phyloP scores from a whole-genome alignment of 805 yeast species.

The Saturnispora mendoncae region DNA sequence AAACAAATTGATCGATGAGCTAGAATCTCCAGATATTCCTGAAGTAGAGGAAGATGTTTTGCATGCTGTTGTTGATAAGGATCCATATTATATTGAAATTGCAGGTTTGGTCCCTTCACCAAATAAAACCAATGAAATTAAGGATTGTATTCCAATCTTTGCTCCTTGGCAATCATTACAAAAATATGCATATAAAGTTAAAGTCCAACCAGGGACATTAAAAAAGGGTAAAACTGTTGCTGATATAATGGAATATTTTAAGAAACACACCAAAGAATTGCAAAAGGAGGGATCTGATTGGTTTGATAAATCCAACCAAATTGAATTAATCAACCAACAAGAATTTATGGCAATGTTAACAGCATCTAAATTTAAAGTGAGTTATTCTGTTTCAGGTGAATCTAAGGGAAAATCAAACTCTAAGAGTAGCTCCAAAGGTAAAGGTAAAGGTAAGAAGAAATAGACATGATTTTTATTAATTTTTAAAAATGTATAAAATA shows the following conservation, averaged over 20 bases:
- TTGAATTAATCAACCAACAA: constrained; percentile 48
- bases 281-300: constrained; percentile 43
- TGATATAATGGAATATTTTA: constrained; percentile 56
- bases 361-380: constrained; percentile 60
- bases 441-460: constrained; percentile 23
- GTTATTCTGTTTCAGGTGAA: constrained; percentile 40
- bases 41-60: constrained; percentile 17
- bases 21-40: constrained; percentile 18
- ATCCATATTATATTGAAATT: constrained; percentile 20
- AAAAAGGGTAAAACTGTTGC: constrained; percentile 83
- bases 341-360: constrained; percentile 63
- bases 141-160: constrained; percentile 72
- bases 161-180: constrained; percentile 85
- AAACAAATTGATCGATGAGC: constrained; percentile 25
- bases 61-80: constrained; percentile 23
- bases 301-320: constrained; percentile 55
- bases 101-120: constrained; percentile 36
- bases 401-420: constrained; percentile 9
- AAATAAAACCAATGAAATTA: constrained; percentile 39
- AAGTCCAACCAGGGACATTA: constrained; percentile 67
- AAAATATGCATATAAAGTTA: constrained; percentile 72
- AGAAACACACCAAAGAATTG: constrained; percentile 25
- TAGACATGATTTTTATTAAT: neutral
- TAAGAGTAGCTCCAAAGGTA: constrained; percentile 12
- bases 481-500: neutral